phyloP scores from a whole-genome alignment of 345 rosid species.

The Jatropha curcas region DNA sequence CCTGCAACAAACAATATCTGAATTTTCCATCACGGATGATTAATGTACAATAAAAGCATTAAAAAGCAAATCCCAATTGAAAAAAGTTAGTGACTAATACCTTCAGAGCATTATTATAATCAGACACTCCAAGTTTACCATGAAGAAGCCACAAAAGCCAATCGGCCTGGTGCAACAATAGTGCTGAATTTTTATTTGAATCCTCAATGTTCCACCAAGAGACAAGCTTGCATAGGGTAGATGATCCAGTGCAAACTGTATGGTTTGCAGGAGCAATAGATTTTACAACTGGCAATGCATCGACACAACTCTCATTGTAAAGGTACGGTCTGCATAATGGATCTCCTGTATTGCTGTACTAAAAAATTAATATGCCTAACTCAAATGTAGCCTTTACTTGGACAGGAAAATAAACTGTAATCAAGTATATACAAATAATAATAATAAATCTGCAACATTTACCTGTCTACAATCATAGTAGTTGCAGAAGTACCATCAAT shows the following conservation, averaged over 20 bases:
- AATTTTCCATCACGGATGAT: background rate
- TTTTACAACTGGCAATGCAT: slow-evolving; percentile 67
- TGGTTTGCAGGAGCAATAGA: slow-evolving; percentile 86
- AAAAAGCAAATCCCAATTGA: background rate
- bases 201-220: slow-evolving; percentile 73
- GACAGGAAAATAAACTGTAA: background rate
- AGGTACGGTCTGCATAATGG: slow-evolving; percentile 70
- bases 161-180: slow-evolving; percentile 89
- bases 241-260: slow-evolving; percentile 85
- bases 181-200: slow-evolving; percentile 48
- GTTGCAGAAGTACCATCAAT: slow-evolving; percentile 96
- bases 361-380: slow-evolving; percentile 11
- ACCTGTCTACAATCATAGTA: slow-evolving; percentile 79
- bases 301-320: slow-evolving; percentile 76
- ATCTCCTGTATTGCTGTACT: slow-evolving; percentile 63
- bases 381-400: background rate
- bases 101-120: slow-evolving; percentile 91
- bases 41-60: background rate
- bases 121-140: slow-evolving; percentile 85
- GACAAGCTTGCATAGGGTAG: slow-evolving; percentile 88
- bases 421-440: background rate
- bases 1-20: slow-evolving; percentile 38
- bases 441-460: background rate
- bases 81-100: slow-evolving; percentile 29
- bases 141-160: slow-evolving; percentile 96